Base-by-base conservation (phyloP, 257 asterid genomes). In the Solanum rostratum region DNA sequence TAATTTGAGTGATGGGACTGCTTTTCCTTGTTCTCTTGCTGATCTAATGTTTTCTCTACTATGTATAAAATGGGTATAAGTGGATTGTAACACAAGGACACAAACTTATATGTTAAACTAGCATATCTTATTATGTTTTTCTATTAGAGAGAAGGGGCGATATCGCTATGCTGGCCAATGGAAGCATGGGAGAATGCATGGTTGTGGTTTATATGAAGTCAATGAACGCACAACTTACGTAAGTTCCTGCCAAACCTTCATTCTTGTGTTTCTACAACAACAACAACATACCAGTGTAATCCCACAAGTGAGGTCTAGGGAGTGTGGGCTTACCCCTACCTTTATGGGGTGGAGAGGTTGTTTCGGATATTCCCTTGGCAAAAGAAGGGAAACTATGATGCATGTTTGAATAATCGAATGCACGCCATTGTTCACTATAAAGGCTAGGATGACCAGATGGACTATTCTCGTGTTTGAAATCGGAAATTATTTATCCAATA, bases 111-210 rank as follows among this genome's bases (percentile, higher is more conserved):
- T 27, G 29, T 50, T 16, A 49, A 49, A 27, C 63, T 16, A 4
- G 18, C 8, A 27, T 29, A 15, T 27, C n/a, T 50, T 78, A 16
- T 78, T 50, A 74, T 59, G 41, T 52, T 87, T 83, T 87, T 81
- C 81, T 88, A 55, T 70, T 88, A 97, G 99, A 89, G 99, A 95
- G 91, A 97, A 95, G 89, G 99, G 99, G 15, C 95, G 98, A 65
- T 97, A 97, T 84, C 87, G 95, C 45, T 97, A 97, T 87, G 95
- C 99, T 53, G 99, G 99, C 69, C 96, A 97, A 81, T 97, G 99
- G 99, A 97, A 97, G 92, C 99, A 94, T 74, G 99, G 97, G 84
- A 95, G 98, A 91, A 91, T 94, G 95, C 99, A 97, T 82, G 99
- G 99, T 16, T 97, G 98, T 88, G 99, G 99, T 86, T 94, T 95